Evolutionary conservation across 164 flowering plant genomes (phyloP).

Genomic region (Macadamia tetraphylla): DNA sequence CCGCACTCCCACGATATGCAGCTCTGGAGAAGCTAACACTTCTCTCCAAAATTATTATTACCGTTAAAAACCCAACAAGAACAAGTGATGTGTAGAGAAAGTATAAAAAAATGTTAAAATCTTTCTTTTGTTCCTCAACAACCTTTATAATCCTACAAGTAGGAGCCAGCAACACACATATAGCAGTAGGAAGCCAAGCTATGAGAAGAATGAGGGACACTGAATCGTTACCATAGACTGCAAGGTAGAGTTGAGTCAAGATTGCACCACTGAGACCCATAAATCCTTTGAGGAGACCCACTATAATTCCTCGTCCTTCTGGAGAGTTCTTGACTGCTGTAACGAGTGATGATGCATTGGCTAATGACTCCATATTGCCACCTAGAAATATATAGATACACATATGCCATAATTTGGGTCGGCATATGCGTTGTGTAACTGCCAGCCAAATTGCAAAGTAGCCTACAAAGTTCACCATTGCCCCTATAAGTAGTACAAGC

Average conservation of each 20-base stretch:
- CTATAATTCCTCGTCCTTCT: constrained; percentile 48
- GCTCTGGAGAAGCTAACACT: constrained; percentile 12
- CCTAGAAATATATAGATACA: constrained; percentile 53
- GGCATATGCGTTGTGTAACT: constrained; percentile 33
- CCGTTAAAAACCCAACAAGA: constrained; percentile 33
- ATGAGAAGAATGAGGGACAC: constrained; percentile 26
- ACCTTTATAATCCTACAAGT: constrained; percentile 25
- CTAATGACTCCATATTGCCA: constrained; percentile 53
- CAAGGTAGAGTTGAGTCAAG: constrained; percentile 52
- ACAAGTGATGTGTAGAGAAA: constrained; percentile 29
- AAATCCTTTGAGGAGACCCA: constrained; percentile 58
- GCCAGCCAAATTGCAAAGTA: constrained; percentile 32
- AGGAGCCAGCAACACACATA: constrained; percentile 24
- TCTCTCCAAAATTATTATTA: constrained; percentile 27
- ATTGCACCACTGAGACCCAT: constrained; percentile 69
- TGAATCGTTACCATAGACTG: constrained; percentile 31
- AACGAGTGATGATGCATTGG: constrained; percentile 57
- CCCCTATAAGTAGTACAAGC: too few relatives aligned
- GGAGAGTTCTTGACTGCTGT: constrained; percentile 63
- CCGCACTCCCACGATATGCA: constrained; percentile 15
- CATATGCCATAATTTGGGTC: constrained; percentile 59
- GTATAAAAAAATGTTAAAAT: constrained; percentile 25
- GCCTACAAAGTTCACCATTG: too few relatives aligned
- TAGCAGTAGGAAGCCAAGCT: constrained; percentile 29
- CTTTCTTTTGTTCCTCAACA: constrained; percentile 17